A percentile compares a stretch with the other conserved stretches of the same genome.
phyloP scores from a whole-genome alignment of 305 asterid genomes.

The Fraxinus greggii region DNA sequence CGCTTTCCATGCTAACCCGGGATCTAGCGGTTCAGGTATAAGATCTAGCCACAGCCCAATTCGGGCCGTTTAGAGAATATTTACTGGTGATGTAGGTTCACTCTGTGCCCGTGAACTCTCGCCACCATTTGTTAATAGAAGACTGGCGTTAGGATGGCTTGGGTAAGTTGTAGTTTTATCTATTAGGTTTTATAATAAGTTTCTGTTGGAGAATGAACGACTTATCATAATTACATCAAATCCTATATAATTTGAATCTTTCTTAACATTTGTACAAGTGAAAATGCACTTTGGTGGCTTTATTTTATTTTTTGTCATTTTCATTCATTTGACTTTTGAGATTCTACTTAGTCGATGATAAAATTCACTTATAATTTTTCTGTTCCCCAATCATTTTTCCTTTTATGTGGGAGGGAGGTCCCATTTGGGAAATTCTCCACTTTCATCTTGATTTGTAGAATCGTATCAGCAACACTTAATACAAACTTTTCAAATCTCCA shows the following conservation, averaged over 20 bases:
- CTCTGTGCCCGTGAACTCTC: not conserved
- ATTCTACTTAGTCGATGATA: not conserved
- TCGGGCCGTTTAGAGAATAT: slow-evolving; percentile 62
- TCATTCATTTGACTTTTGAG: not conserved
- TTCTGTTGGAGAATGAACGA: slow-evolving; percentile 30
- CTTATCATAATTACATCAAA: slow-evolving; percentile 23
- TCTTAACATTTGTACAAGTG: not conserved
- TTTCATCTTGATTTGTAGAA: not conserved
- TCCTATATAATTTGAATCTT: slow-evolving; percentile 31
- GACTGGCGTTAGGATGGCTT: slow-evolving; percentile 33
- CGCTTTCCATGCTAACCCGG: slow-evolving; percentile 85
- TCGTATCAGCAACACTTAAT: not conserved
- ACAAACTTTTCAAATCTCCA: not conserved
- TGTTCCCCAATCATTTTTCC: not conserved
- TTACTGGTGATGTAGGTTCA: slow-evolving; percentile 20
- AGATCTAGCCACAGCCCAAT: slow-evolving; percentile 69
- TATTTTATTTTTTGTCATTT: not conserved
- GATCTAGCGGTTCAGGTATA: slow-evolving; percentile 55
- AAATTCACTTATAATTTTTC: not conserved
- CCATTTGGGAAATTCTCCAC: not conserved
- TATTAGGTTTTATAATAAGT: slow-evolving; percentile 47
- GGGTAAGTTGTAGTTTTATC: slow-evolving; percentile 32
- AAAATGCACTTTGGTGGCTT: not conserved
- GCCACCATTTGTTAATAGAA: slow-evolving; percentile 46
- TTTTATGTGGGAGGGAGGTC: not conserved